Percentiles rank a stretch among this genome's conserved stretches.
Evolutionary conservation across 768 basidiomycete genomes (phyloP).

Genomic region (Cystofilobasidium ferigula): DNA sequence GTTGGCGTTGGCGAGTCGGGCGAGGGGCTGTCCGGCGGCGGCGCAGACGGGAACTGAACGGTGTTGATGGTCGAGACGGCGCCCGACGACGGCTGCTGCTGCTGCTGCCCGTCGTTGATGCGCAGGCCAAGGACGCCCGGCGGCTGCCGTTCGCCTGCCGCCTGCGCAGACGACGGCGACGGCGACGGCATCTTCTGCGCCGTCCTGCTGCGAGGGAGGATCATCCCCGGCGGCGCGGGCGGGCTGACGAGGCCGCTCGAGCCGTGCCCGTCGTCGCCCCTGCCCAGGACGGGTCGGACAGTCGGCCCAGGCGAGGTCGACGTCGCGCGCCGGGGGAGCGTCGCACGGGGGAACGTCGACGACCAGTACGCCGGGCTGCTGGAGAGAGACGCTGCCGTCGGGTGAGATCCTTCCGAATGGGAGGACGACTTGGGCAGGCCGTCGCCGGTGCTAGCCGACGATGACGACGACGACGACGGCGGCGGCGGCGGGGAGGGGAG

Average conservation of each 20-base stretch:
- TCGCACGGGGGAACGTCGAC: slow-evolving; percentile 4
- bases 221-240: background rate
- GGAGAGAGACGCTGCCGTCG: too few species aligned
- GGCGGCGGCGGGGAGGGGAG: background rate
- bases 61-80: too few species aligned
- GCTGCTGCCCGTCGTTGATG: background rate
- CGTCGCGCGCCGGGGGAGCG: slow-evolving; percentile 7
- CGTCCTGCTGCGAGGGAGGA: slow-evolving; percentile 10
- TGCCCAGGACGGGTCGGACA: background rate
- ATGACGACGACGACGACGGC: background rate
- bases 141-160: background rate
- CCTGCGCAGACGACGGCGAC: too few species aligned
- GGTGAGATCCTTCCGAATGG: too few species aligned
- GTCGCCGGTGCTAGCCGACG: background rate
- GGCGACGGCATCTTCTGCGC: too few species aligned
- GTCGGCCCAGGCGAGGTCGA: background rate
- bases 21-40: background rate
- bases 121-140: background rate
- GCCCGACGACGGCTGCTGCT: too few species aligned
- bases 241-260: background rate
- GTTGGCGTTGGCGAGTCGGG: background rate
- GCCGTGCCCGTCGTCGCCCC: background rate
- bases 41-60: background rate
- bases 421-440: too few species aligned
- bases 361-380: background rate